A percentile compares a stretch with the other conserved stretches of the same genome.
Evolutionary conservation across 176 grass and related monocot species (phyloP).

Genomic region (Rhipidocladum racemiflorum): DNA sequence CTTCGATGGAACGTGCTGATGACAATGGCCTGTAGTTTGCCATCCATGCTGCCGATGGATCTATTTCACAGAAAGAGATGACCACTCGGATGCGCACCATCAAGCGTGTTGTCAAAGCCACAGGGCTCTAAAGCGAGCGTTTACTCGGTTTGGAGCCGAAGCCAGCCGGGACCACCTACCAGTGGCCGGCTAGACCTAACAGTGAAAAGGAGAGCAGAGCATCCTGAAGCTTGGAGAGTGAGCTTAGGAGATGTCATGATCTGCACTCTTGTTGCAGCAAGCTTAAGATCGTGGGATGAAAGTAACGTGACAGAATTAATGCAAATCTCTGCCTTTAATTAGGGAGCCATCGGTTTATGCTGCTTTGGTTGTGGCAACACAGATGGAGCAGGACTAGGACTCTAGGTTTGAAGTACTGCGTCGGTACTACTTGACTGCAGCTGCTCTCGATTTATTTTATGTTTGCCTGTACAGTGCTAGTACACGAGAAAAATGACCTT

Average conservation of each 20-base stretch:
- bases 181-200: conserved; percentile 8
- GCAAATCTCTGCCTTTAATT: conserved; percentile 23
- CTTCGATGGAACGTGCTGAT: background rate
- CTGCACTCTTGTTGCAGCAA: background rate
- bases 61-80: background rate
- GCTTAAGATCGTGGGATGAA: background rate
- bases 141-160: conserved; percentile 17
- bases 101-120: conserved; percentile 36
- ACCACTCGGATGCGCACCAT: background rate
- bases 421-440: background rate
- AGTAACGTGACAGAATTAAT: conserved; percentile 16
- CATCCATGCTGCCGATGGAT: background rate
- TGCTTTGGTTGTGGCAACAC: conserved; percentile 25
- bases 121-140: background rate
- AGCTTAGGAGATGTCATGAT: background rate
- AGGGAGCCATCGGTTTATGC: background rate
- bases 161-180: background rate
- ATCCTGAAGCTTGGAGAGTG: background rate
- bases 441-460: conserved; percentile 1
- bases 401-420: background rate
- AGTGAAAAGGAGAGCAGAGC: background rate
- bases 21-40: background rate
- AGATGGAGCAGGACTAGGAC: background rate
- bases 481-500: background rate
- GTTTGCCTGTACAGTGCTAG: conserved; percentile 3